A percentile compares a stretch with the other conserved stretches of the same genome.
These are phyloP conservation scores for Poa pratensis DNA, from an alignment of 176 grass and related monocot species.

Conservation along the genomic window DNA sequence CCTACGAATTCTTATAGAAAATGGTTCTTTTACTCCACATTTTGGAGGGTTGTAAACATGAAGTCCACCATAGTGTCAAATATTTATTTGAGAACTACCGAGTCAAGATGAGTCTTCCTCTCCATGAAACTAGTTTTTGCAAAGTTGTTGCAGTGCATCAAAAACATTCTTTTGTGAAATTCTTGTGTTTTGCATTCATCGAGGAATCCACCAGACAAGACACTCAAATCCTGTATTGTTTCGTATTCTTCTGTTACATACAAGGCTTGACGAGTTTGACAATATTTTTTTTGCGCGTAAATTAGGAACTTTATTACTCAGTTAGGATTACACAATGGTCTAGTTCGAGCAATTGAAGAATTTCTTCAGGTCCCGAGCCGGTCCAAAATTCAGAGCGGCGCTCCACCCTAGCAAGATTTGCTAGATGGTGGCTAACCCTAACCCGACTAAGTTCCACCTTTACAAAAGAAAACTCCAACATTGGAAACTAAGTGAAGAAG, in stretches of 20 bases:
- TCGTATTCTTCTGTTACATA: neutral
- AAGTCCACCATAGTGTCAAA: neutral
- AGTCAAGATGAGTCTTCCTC: neutral
- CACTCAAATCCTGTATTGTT: neutral
- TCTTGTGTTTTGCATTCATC: neutral
- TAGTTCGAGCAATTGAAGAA: too few relatives aligned
- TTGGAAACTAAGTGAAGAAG: too few relatives aligned
- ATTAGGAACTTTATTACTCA: too few relatives aligned
- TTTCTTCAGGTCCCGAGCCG: too few relatives aligned
- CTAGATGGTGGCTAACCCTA: too few relatives aligned
- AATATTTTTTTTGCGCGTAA: too few relatives aligned
- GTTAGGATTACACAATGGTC: too few relatives aligned
- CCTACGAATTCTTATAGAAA: slow-evolving; percentile 10
- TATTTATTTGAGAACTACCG: neutral
- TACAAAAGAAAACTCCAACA: too few relatives aligned
- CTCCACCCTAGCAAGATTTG: too few relatives aligned
- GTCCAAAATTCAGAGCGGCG: too few relatives aligned
- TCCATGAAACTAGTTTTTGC: neutral
- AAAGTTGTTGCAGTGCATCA: neutral
- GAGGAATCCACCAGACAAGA: neutral
- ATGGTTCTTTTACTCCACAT: neutral
- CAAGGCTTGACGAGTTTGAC: neutral
- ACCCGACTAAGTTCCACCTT: too few relatives aligned
- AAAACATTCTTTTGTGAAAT: neutral
- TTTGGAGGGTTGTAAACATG: neutral